These are phyloP conservation scores for Cercospora citrullina DNA, from an alignment of 2,329 filamentous ascomycete species.

Conservation along the genomic window DNA sequence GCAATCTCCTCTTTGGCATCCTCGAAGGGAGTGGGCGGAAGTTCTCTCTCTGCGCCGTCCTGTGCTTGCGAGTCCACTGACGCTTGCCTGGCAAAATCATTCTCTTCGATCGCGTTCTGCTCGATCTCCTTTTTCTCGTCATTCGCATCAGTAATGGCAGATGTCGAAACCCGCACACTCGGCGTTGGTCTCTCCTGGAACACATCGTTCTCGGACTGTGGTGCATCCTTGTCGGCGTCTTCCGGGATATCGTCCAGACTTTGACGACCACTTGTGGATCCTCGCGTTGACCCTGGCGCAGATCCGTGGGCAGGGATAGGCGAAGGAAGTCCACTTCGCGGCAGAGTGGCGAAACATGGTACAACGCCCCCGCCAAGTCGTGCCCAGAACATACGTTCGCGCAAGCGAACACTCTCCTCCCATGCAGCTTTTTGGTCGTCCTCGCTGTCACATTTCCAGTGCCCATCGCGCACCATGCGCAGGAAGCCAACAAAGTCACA, in stretches of 20 bases:
- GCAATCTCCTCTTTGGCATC: constrained; percentile 24
- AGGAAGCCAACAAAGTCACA: constrained; percentile 93
- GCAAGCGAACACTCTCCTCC: constrained; percentile 87
- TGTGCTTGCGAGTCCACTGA: constrained; percentile 16
- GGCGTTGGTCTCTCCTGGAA: constrained; percentile 9
- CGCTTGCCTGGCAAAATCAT: neutral
- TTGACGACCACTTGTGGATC: constrained; percentile 15
- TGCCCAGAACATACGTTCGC: constrained; percentile 97
- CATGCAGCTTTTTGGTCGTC: constrained; percentile 85
- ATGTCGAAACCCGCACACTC: constrained; percentile 6
- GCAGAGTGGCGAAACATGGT: constrained; percentile 52
- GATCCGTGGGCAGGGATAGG: constrained; percentile 19
- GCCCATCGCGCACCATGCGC: constrained; percentile 86
- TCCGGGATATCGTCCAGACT: constrained; percentile 31
- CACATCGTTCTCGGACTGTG: neutral
- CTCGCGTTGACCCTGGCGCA: neutral
- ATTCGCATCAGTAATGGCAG: neutral
- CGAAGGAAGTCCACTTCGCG: constrained; percentile 16
- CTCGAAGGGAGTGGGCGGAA: constrained; percentile 26
- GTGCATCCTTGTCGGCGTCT: constrained; percentile 1
- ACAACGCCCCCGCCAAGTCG: constrained; percentile 88
- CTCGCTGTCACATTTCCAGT: constrained; percentile 80
- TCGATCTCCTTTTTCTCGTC: constrained; percentile 11
- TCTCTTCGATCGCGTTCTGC: constrained; percentile 6
- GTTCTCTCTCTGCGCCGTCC: constrained; percentile 11